Evolutionary conservation across 2,329 filamentous ascomycete genomes (phyloP).

Genomic region (Dryadomyces quercivorus): DNA sequence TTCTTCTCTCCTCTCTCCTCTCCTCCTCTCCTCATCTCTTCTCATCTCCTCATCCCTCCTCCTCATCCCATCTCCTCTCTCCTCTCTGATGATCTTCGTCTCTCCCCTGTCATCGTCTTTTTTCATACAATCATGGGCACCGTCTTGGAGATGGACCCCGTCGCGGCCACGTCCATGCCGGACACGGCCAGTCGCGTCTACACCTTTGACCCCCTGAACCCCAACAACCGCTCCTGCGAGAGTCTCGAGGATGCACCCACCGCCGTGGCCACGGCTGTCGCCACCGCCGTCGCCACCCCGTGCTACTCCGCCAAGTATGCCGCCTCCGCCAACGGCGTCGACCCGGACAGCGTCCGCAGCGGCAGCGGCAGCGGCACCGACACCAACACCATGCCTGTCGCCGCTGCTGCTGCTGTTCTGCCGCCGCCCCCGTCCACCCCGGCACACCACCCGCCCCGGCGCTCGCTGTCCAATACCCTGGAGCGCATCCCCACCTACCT

Average conservation of each 20-base stretch:
- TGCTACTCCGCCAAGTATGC: neutral
- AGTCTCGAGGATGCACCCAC: neutral
- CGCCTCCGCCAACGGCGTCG: neutral
- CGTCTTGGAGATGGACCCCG: too few species aligned
- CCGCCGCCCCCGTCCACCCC: neutral
- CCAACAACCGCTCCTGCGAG: neutral
- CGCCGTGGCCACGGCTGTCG: neutral
- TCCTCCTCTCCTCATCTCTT: too few species aligned
- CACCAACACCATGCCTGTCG: neutral
- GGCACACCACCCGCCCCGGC: too few species aligned
- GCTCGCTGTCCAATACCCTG: neutral
- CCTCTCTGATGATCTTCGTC: too few species aligned
- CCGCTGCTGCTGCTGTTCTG: neutral
- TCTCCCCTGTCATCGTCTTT: too few species aligned
- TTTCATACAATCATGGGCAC: too few species aligned
- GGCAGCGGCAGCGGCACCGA: neutral
- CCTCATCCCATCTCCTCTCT: too few species aligned
- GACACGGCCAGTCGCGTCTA: too few species aligned
- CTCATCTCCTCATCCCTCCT: too few species aligned
- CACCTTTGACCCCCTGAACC: neutral
- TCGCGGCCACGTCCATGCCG: too few species aligned
- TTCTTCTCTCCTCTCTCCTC: too few species aligned
- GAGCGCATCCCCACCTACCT: conserved; percentile 18
- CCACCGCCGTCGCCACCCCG: neutral
- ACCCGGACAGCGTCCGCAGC: neutral